Base-by-base conservation (phyloP, 768 basidiomycete species). In the Xerocomus potaroensis region DNA sequence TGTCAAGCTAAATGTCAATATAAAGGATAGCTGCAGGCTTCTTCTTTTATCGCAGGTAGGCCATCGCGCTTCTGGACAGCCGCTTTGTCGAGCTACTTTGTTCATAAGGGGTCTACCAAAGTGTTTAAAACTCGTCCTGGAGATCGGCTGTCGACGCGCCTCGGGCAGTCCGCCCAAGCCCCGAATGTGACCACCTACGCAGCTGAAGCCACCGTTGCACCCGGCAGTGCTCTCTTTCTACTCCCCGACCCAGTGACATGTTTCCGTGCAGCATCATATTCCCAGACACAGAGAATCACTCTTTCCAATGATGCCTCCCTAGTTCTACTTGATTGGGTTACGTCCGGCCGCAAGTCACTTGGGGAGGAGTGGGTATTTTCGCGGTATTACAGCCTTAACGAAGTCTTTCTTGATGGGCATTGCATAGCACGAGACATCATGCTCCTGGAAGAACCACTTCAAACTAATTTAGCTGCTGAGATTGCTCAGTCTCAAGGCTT, bases 181-280 rank as follows among this genome's bases (percentile, higher is more conserved):
- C 31, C 48, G 40, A 38, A 50, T 10, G 52, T 66, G 40, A 93
- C 89, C 6, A 72, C 66, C 32, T 89, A 93, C 61, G 70, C 69
- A n/a, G 70, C 87, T 60, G 72, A 76, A 32, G 81, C 83, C 42
- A 68, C 59, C 8, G 65, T 96, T 39, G 67, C 72, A 5, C 57
- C 77, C 2, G 59, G 65, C 1, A 73, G 83, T 31, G 70, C 78
- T 2, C 73, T 97, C 41, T 80, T 93, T 58, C 75, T 96, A 39
- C 79, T 98, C 23, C 94, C 93, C 1, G 88, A 95, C 59, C 91
- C 93, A 19, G 90, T 96, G 39, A 91, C 93, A 18, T 96, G 93
- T 66, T 98, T 95, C 70, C 78, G 79, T 22, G 72, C 75, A 18
- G 89, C 95, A 8, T 78, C 78, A 0, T 98, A 98, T 68, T 76